A percentile compares a stretch with the other conserved stretches of the same genome.
phyloP scores from a whole-genome alignment of 306 rosid genomes.

The Cercis canadensis region DNA sequence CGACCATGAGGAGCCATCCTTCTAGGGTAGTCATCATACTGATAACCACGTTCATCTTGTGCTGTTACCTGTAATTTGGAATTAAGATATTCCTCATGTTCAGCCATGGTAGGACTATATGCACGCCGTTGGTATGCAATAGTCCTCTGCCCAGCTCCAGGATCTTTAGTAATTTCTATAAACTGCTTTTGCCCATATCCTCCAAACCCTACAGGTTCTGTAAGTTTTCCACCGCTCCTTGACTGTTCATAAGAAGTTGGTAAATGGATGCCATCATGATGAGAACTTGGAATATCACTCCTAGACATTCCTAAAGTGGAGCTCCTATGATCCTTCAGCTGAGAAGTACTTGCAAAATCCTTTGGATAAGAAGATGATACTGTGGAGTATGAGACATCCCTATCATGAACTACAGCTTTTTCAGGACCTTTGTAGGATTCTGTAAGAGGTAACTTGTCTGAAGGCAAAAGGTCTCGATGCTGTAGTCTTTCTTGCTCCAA shows the following conservation, averaged over 20 bases:
- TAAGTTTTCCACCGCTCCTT: slow-evolving; percentile 51
- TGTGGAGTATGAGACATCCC: slow-evolving; percentile 46
- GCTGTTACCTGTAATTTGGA: slow-evolving; percentile 50
- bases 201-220: slow-evolving; percentile 50
- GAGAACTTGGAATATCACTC: slow-evolving; percentile 55
- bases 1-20: slow-evolving; percentile 57
- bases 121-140: slow-evolving; percentile 41
- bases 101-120: slow-evolving; percentile 57
- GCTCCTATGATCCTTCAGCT: slow-evolving; percentile 51
- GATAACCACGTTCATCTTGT: slow-evolving; percentile 55
- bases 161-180: slow-evolving; percentile 52
- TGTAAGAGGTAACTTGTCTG: slow-evolving; percentile 52
- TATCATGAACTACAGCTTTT: slow-evolving; percentile 47
- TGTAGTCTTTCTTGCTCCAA: slow-evolving; percentile 60
- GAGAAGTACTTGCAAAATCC: slow-evolving; percentile 59
- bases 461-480: slow-evolving; percentile 45
- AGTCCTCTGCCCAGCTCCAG: slow-evolving; percentile 56
- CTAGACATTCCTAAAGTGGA: slow-evolving; percentile 55
- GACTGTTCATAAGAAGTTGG: slow-evolving; percentile 56
- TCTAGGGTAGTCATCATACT: slow-evolving; percentile 60
- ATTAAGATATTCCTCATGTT: slow-evolving; percentile 49
- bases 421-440: slow-evolving; percentile 50
- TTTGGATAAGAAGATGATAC: slow-evolving; percentile 57
- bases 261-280: slow-evolving; percentile 43
- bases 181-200: slow-evolving; percentile 59